Conservation (phyloP, 257 asterid genomes). For the Cruciata laevipes region DNA sequence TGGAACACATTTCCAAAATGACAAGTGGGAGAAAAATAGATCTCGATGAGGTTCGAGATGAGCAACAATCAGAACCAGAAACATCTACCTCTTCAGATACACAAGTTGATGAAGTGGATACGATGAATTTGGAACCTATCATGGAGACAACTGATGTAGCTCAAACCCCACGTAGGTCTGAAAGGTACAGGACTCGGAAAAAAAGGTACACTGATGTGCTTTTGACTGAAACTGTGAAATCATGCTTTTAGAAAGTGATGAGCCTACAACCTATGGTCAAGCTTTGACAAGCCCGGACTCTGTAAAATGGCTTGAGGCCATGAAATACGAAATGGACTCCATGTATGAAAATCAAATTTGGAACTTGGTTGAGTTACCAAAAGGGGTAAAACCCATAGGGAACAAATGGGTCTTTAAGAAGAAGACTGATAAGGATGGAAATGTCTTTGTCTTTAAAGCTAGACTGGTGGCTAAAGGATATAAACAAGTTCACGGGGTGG, state of each 20-base stretch:
- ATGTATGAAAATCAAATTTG: background rate
- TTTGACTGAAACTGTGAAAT: background rate
- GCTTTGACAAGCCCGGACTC: background rate
- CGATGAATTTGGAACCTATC: too few relatives aligned
- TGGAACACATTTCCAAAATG: too few relatives aligned
- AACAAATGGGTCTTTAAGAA: background rate
- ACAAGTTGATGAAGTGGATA: too few relatives aligned
- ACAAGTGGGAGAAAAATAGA: too few relatives aligned
- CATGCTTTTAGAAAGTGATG: background rate
- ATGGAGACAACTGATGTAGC: background rate
- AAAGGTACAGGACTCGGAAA: background rate
- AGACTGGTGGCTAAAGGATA: background rate
- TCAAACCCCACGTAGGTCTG: background rate
- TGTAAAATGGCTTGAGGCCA: background rate
- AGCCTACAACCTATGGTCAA: background rate
- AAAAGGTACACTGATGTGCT: background rate
- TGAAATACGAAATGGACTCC: background rate
- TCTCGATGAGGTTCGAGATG: too few relatives aligned
- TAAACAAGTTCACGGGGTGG: background rate
- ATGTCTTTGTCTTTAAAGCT: background rate
- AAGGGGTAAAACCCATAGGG: background rate
- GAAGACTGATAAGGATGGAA: too few relatives aligned
- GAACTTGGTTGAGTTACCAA: background rate
- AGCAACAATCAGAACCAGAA: too few relatives aligned
- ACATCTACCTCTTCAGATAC: too few relatives aligned